Evolutionary conservation across 176 grass and related monocot genomes (phyloP).

Genomic region (Carex parvula): DNA sequence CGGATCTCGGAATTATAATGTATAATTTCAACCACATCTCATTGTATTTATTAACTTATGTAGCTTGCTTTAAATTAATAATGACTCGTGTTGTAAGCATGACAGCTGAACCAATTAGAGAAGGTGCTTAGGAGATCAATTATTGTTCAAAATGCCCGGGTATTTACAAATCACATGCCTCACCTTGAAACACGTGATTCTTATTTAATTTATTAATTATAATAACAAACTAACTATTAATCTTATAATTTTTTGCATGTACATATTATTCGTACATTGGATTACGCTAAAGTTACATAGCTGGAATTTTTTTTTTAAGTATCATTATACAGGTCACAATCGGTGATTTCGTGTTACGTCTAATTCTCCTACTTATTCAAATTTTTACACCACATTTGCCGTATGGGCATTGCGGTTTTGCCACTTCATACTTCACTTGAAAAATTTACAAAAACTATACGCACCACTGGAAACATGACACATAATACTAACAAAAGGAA

Average conservation of each 20-base stretch:
- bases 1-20: conserved; percentile 11
- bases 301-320: not conserved
- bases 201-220: not conserved
- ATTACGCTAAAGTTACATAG: not conserved
- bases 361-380: not conserved
- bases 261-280: not conserved
- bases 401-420: not conserved
- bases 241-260: not conserved
- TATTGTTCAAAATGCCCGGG: not conserved
- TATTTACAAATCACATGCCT: not conserved
- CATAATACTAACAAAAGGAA: not conserved
- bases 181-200: not conserved
- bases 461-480: not conserved
- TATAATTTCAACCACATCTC: not conserved
- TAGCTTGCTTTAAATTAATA: not conserved
- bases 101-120: not conserved
- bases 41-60: not conserved
- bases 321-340: not conserved
- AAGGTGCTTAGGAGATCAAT: not conserved
- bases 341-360: not conserved
- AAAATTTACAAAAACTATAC: not conserved
- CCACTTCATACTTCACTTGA: not conserved
- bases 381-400: not conserved
- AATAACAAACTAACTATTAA: not conserved
- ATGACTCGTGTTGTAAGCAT: not conserved